These are phyloP conservation scores for Drechslerella coelobrocha DNA, from an alignment of 2,329 filamentous ascomycete species.

Conservation along the genomic window DNA sequence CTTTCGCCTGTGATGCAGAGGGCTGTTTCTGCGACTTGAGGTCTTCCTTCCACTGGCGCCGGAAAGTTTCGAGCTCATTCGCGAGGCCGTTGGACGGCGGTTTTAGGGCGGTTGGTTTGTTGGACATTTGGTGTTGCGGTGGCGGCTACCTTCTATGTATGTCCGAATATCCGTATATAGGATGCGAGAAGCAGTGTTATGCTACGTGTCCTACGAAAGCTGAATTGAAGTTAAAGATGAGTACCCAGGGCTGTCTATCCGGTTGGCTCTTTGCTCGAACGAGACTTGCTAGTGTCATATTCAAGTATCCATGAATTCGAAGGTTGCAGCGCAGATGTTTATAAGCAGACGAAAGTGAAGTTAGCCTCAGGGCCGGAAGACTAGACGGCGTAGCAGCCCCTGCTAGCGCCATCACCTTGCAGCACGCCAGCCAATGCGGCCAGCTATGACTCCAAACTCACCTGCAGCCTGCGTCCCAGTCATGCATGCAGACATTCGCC, in stretches of 20 bases:
- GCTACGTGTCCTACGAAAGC: too few relatives aligned
- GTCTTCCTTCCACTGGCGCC: conserved; percentile 84
- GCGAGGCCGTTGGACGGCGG: conserved; percentile 35
- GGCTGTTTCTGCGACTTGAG: conserved; percentile 52
- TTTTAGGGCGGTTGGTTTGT: conserved; percentile 25
- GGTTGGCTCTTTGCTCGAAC: background rate
- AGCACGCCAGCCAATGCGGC: too few relatives aligned
- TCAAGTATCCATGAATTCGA: too few relatives aligned
- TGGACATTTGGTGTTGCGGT: conserved; percentile 43
- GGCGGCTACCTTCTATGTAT: conserved; percentile 9
- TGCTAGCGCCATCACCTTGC: too few relatives aligned
- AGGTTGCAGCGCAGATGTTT: too few relatives aligned
- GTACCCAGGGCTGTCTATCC: too few relatives aligned
- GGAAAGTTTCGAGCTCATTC: conserved; percentile 82
- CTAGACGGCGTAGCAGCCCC: background rate
- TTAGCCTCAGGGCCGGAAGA: conserved; percentile 8
- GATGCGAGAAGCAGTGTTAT: background rate
- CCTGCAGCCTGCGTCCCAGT: too few relatives aligned
- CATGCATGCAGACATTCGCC: too few relatives aligned
- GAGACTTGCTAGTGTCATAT: too few relatives aligned
- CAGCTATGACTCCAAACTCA: too few relatives aligned
- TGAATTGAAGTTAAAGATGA: background rate
- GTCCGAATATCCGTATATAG: background rate
- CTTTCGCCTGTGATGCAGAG: conserved; percentile 52
- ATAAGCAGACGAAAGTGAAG: too few relatives aligned